phyloP scores from a whole-genome alignment of 2,329 filamentous ascomycete genomes.

The Aspergillus floridensis region DNA sequence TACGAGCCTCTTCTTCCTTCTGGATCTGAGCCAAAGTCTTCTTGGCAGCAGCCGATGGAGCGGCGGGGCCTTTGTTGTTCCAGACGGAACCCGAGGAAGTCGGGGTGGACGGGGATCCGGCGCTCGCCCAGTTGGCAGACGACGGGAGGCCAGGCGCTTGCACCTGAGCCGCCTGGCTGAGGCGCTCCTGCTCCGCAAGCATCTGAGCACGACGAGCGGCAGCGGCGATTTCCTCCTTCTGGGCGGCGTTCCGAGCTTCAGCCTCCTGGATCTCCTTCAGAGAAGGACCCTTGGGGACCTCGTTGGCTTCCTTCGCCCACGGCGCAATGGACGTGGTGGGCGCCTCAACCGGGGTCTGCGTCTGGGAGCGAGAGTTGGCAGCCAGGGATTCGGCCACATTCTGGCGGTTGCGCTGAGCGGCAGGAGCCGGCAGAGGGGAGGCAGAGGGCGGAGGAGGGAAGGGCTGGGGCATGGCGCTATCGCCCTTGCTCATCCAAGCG shows the following conservation, averaged over 20 bases:
- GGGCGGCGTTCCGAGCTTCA: slow-evolving; percentile 88
- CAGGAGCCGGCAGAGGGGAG: slow-evolving; percentile 83
- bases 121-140: slow-evolving; percentile 82
- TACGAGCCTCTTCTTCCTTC: slow-evolving; percentile 88
- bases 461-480: slow-evolving; percentile 63
- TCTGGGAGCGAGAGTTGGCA: slow-evolving; percentile 67
- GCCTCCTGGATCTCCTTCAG: slow-evolving; percentile 95
- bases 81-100: slow-evolving; percentile 49
- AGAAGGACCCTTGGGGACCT: slow-evolving; percentile 78
- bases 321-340: slow-evolving; percentile 78
- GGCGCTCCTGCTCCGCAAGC: slow-evolving; percentile 76
- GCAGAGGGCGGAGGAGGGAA: slow-evolving; percentile 71
- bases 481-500: slow-evolving; percentile 59
- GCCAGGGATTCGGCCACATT: slow-evolving; percentile 74
- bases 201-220: slow-evolving; percentile 67
- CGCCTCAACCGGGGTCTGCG: slow-evolving; percentile 69
- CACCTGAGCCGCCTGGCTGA: slow-evolving; percentile 57
- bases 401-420: slow-evolving; percentile 78
- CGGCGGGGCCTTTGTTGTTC: slow-evolving; percentile 49
- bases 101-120: slow-evolving; percentile 66
- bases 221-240: slow-evolving; percentile 77
- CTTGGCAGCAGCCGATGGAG: slow-evolving; percentile 54
- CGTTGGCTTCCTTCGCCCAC: slow-evolving; percentile 82
- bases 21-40: slow-evolving; percentile 96
- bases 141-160: slow-evolving; percentile 79